Evolutionary conservation across 2,329 filamentous ascomycete genomes (phyloP).

Genomic region (Myriosclerotinia curreyana): DNA sequence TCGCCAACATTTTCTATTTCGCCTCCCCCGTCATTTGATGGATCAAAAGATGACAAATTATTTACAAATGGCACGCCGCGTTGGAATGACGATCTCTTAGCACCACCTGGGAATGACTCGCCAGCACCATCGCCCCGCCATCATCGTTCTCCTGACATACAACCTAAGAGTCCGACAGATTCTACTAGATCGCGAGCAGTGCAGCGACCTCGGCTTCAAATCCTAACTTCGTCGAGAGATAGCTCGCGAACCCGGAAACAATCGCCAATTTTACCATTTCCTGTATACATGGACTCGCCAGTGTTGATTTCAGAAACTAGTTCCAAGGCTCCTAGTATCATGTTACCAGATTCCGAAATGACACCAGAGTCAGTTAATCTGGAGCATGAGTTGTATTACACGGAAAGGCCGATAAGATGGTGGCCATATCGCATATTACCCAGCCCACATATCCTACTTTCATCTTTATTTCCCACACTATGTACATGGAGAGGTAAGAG

Average conservation of each 20-base stretch:
- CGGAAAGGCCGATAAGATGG: slow-evolving; percentile 56
- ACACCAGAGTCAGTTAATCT: slow-evolving; percentile 32
- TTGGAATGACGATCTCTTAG: slow-evolving; percentile 43
- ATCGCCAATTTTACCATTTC: slow-evolving; percentile 38
- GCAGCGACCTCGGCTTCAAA: slow-evolving; percentile 33
- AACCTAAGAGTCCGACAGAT: slow-evolving; percentile 21
- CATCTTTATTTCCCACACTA: slow-evolving; percentile 83
- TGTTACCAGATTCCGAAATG: slow-evolving; percentile 34
- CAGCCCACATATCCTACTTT: slow-evolving; percentile 65
- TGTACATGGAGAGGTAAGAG: slow-evolving; percentile 77
- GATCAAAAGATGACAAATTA: slow-evolving; percentile 34
- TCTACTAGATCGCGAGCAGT: slow-evolving; percentile 26
- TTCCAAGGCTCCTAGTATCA: slow-evolving; percentile 36
- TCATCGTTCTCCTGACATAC: slow-evolving; percentile 2
- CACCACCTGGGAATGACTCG: slow-evolving; percentile 43
- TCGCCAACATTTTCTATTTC: slow-evolving; percentile 40
- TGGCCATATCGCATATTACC: slow-evolving; percentile 79
- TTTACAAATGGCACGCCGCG: slow-evolving; percentile 38
- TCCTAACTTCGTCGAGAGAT: slow-evolving; percentile 36
- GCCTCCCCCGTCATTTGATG: slow-evolving; percentile 31
- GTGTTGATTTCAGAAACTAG: slow-evolving; percentile 33
- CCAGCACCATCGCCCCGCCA: slow-evolving; percentile 29
- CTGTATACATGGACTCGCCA: slow-evolving; percentile 38
- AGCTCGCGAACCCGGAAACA: slow-evolving; percentile 30
- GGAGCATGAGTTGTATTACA: slow-evolving; percentile 26